A percentile compares a stretch with the other conserved stretches of the same genome.
These are phyloP conservation scores for Acer yangbiense DNA, from an alignment of 345 rosid genomes.

Conservation along the genomic window DNA sequence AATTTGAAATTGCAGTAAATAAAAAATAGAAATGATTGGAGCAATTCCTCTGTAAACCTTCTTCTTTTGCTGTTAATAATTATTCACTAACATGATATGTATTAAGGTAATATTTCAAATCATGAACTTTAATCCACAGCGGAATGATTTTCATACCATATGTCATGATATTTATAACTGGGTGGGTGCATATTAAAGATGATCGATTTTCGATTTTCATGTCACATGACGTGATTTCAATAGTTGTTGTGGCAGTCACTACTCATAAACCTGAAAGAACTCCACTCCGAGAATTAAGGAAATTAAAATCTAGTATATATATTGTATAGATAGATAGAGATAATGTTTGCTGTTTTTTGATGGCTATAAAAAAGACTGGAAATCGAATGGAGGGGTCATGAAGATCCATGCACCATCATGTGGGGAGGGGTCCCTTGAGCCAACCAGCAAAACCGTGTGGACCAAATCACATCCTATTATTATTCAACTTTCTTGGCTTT, in stretches of 20 bases:
- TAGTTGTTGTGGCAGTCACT: neutral
- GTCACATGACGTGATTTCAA: neutral
- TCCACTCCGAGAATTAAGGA: conserved; percentile 14
- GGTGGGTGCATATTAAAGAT: no score
- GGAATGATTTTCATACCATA: no score
- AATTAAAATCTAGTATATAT: no score
- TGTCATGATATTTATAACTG: no score
- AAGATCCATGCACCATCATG: conserved; percentile 11
- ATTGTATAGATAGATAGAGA: neutral
- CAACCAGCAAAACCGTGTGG: conserved; percentile 40
- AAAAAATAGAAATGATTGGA: neutral
- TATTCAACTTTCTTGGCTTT: conserved; percentile 13
- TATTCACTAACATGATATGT: neutral
- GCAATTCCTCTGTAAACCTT: neutral
- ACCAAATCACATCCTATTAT: conserved; percentile 25
- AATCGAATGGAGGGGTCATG: neutral
- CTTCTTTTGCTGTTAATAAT: neutral
- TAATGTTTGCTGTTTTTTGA: neutral
- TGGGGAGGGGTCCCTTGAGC: conserved; percentile 29
- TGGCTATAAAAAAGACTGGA: neutral
- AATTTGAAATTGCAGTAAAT: neutral
- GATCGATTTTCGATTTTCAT: no score
- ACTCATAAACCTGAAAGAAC: no score
- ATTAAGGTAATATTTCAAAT: neutral
- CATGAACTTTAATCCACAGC: neutral